These are phyloP conservation scores for Fusarium circinatum DNA, from an alignment of 2,329 filamentous ascomycete species.

Conservation along the genomic window DNA sequence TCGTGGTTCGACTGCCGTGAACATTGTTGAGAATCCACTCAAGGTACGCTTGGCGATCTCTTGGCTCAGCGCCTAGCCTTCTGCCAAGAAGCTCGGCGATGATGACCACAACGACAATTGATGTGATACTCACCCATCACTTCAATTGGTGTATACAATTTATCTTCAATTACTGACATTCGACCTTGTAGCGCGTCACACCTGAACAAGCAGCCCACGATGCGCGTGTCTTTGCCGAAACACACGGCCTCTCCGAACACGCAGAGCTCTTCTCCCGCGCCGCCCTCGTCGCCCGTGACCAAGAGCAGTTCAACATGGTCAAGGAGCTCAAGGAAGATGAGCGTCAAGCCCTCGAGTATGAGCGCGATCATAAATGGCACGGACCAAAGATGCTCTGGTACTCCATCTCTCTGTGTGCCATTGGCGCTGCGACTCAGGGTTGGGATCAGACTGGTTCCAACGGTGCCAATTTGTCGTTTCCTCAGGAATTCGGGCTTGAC, in stretches of 20 bases:
- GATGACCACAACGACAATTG: neutral
- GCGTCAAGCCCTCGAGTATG: slow-evolving; percentile 49
- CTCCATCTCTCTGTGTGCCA: slow-evolving; percentile 63
- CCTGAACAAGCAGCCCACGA: slow-evolving; percentile 46
- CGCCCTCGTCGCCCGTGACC: slow-evolving; percentile 51
- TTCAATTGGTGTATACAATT: neutral
- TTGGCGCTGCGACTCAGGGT: slow-evolving; percentile 67
- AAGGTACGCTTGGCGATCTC: slow-evolving; percentile 27
- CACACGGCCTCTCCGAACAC: slow-evolving; percentile 60
- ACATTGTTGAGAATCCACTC: slow-evolving; percentile 21
- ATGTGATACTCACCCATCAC: neutral
- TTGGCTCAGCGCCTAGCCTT: neutral
- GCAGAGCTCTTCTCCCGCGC: slow-evolving; percentile 54
- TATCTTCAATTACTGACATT: neutral
- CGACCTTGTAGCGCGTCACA: slow-evolving; percentile 37
- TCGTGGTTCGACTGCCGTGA: slow-evolving; percentile 20
- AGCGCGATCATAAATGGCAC: slow-evolving; percentile 69
- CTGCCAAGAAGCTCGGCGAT: neutral
- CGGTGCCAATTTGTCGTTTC: slow-evolving; percentile 70
- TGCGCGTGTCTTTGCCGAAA: slow-evolving; percentile 61
- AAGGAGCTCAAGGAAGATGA: slow-evolving; percentile 47
- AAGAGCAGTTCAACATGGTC: slow-evolving; percentile 40
- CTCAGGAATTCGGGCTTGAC: slow-evolving; percentile 52
- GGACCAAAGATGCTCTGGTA: slow-evolving; percentile 57
- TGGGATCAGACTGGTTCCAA: slow-evolving; percentile 74